phyloP scores from a whole-genome alignment of 1,139 yeast species.

The Yamadazyma sp. region DNA sequence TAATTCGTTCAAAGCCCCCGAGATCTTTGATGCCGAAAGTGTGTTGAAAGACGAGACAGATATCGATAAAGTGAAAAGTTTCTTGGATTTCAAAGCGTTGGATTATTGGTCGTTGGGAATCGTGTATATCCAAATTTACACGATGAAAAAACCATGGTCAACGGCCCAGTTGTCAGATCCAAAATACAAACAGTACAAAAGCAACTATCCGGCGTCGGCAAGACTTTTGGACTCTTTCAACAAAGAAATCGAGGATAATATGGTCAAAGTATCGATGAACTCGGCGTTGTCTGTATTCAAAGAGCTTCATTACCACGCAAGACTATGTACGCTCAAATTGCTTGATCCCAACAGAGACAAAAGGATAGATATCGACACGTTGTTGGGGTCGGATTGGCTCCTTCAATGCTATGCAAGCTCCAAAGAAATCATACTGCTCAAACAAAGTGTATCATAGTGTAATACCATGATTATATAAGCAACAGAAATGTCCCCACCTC shows the following conservation, averaged over 20 bases:
- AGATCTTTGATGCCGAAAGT: constrained; percentile 35
- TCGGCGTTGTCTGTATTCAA: constrained; percentile 37
- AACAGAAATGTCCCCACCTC: no score
- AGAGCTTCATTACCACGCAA: constrained; percentile 40
- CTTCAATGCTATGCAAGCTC: constrained; percentile 46
- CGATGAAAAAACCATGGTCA: constrained; percentile 52
- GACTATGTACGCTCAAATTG: constrained; percentile 32
- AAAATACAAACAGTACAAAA: constrained; percentile 24
- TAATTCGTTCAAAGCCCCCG: constrained; percentile 57
- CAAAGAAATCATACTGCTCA: constrained; percentile 26
- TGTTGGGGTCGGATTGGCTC: constrained; percentile 40
- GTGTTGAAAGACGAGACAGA: constrained; percentile 11
- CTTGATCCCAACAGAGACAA: constrained; percentile 32
- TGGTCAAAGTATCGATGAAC: constrained; percentile 19
- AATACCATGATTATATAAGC: no score
- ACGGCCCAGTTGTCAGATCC: constrained; percentile 29
- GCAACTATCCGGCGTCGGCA: constrained; percentile 22
- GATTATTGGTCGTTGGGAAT: constrained; percentile 58
- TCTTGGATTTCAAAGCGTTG: constrained; percentile 26
- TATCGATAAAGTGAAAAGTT: constrained; percentile 11
- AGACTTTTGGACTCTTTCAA: constrained; percentile 18
- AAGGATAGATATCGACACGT: constrained; percentile 25
- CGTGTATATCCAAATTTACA: constrained; percentile 43
- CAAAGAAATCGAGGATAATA: constrained; percentile 25
- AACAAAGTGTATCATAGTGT: constrained; percentile 3